phyloP scores from a whole-genome alignment of 2,329 filamentous ascomycete genomes.

The Colletotrichum magnum region DNA sequence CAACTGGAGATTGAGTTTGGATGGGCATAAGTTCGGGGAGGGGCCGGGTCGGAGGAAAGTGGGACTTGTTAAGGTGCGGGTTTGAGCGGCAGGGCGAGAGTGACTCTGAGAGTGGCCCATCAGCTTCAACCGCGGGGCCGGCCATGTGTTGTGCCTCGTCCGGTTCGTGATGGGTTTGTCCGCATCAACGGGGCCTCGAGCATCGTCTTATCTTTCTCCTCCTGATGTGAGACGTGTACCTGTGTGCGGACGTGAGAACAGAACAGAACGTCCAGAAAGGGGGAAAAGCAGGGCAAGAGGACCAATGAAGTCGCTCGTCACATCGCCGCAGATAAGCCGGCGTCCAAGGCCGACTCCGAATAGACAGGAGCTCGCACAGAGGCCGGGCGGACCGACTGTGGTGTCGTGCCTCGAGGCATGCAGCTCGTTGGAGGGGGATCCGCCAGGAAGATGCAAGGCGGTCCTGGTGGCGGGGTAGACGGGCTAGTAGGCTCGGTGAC shows the following conservation, averaged over 20 bases:
- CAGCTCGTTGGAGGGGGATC: conserved; percentile 18
- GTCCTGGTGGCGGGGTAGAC: conserved; percentile 31
- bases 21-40: conserved; percentile 32
- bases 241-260: conserved; percentile 4
- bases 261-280: neutral
- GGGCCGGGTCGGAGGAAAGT: conserved; percentile 28
- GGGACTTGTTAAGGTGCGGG: conserved; percentile 19
- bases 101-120: conserved; percentile 7
- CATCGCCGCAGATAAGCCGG: neutral
- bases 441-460: conserved; percentile 28
- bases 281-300: neutral
- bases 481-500: conserved; percentile 18
- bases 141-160: conserved; percentile 11
- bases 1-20: conserved; percentile 37
- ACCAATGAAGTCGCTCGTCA: conserved; percentile 8
- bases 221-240: conserved; percentile 1
- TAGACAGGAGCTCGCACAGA: conserved; percentile 2
- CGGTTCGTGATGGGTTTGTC: neutral
- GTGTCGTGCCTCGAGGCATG: conserved; percentile 9
- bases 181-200: conserved; percentile 8
- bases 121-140: conserved; percentile 3
- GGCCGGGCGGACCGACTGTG: conserved; percentile 23
- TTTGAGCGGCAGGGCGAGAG: conserved; percentile 16
- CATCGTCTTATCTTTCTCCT: conserved; percentile 10
- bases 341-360: conserved; percentile 9